Conservation (phyloP, 495 filamentous ascomycete genomes). For the Bryoglossum gracile region DNA sequence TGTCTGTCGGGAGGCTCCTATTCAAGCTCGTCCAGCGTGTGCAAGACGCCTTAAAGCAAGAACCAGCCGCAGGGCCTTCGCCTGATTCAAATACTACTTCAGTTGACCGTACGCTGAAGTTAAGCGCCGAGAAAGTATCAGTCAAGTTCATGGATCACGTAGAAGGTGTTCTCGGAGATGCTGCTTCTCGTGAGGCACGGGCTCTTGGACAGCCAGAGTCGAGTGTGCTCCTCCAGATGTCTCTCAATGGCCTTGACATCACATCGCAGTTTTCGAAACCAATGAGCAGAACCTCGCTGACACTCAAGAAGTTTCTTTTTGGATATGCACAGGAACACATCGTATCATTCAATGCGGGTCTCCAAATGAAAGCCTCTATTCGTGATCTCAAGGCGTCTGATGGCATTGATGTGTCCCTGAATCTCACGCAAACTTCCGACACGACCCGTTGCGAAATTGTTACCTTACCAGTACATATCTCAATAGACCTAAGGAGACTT, state of each 20-base stretch:
- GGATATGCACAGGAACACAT: conserved; percentile 68
- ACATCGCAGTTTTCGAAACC: conserved; percentile 25
- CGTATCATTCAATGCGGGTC: conserved; percentile 60
- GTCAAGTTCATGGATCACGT: conserved; percentile 61
- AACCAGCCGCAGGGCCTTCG: not conserved
- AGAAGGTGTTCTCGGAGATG: conserved; percentile 10
- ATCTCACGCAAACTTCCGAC: conserved; percentile 43
- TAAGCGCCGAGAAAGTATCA: conserved; percentile 48
- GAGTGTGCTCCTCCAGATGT: conserved; percentile 43
- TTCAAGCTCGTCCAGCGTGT: conserved; percentile 48
- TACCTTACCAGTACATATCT: conserved; percentile 73
- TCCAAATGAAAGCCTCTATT: conserved; percentile 65
- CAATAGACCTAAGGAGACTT: conserved; percentile 68
- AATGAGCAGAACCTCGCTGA: conserved; percentile 35
- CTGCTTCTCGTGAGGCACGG: not conserved
- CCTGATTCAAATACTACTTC: conserved; percentile 18
- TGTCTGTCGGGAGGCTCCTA: conserved; percentile 60
- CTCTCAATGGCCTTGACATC: conserved; percentile 38
- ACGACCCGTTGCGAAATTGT: conserved; percentile 57
- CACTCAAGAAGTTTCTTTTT: conserved; percentile 60
- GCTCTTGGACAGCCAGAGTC: conserved; percentile 33
- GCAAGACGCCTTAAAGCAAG: conserved; percentile 11
- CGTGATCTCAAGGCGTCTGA: conserved; percentile 50
- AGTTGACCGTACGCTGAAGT: conserved; percentile 31
- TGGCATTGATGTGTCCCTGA: conserved; percentile 60